These are phyloP conservation scores for Mallotus nudiflorus DNA, from an alignment of 345 rosid genomes.

Conservation along the genomic window DNA sequence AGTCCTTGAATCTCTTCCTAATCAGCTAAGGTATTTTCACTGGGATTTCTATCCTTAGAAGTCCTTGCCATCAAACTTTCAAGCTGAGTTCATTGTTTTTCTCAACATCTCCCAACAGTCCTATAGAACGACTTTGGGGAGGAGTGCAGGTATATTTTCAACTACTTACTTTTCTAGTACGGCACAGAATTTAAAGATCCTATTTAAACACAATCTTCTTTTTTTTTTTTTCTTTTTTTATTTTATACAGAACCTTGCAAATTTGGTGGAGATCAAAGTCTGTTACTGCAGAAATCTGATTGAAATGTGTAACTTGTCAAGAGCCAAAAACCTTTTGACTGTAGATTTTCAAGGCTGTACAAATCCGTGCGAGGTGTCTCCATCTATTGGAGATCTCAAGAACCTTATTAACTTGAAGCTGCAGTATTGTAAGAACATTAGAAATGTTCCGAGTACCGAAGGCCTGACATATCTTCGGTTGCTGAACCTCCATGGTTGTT, in stretches of 20 bases:
- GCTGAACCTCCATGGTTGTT: background rate
- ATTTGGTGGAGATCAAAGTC: background rate
- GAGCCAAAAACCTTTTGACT: background rate
- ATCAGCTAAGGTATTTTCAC: conserved; percentile 2
- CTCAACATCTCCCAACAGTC: conserved; percentile 1
- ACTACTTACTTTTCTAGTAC: no score
- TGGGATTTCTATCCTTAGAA: conserved; percentile 15
- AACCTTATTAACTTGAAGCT: background rate
- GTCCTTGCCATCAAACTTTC: conserved; percentile 10
- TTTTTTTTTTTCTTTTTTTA: no score
- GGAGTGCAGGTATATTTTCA: conserved; percentile 13
- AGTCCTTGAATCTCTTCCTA: background rate
- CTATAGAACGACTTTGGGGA: conserved; percentile 9
- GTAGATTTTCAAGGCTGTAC: background rate
- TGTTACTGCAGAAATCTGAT: background rate
- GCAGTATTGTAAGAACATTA: background rate
- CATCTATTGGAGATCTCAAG: background rate
- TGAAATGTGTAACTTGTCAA: background rate
- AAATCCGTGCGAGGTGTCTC: background rate
- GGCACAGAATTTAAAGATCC: no score
- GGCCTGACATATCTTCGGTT: background rate
- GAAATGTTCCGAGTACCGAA: background rate
- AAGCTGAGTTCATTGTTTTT: background rate
- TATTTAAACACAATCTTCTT: background rate
- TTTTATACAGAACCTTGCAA: background rate